Percentiles rank a stretch among this genome's conserved stretches.
phyloP scores from a whole-genome alignment of 2,329 filamentous ascomycete genomes.

The Plectosphaerella cucumerina region DNA sequence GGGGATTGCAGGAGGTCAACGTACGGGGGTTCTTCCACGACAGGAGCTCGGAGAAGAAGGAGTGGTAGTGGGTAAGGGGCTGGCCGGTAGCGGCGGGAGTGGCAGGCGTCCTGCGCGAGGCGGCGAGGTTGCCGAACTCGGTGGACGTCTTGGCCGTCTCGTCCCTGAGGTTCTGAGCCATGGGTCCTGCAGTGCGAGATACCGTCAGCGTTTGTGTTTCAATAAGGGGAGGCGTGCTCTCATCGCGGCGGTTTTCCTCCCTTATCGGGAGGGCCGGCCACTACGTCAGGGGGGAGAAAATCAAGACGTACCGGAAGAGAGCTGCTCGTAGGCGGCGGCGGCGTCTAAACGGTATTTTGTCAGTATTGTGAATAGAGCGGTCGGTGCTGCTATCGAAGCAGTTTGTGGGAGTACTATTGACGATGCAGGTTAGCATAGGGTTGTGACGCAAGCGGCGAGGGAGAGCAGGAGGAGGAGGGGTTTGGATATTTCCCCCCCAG shows the following conservation, averaged over 20 bases:
- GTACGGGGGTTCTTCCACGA: constrained; percentile 66
- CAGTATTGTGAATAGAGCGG: constrained; percentile 19
- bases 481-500: not conserved
- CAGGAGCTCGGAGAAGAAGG: constrained; percentile 64
- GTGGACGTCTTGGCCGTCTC: constrained; percentile 49
- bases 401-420: constrained; percentile 26
- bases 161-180: constrained; percentile 55
- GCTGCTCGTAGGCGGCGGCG: constrained; percentile 41
- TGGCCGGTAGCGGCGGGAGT: constrained; percentile 55
- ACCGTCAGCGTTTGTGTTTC: constrained; percentile 6
- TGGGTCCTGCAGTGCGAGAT: constrained; percentile 40
- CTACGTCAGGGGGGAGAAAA: not conserved
- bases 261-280: not conserved
- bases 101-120: constrained; percentile 49
- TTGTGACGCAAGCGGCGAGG: not conserved
- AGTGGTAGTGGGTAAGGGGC: constrained; percentile 65
- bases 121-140: constrained; percentile 56
- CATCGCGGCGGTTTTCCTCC: not conserved
- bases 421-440: constrained; percentile 23
- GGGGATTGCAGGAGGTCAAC: constrained; percentile 20
- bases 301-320: constrained; percentile 40
- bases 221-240: not conserved
- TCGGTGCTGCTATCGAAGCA: not conserved
- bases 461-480: constrained; percentile 3
- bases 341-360: constrained; percentile 36